Conservation (phyloP, 2,329 filamentous ascomycete species). For the Stagonosporopsis chrysanthemi region DNA sequence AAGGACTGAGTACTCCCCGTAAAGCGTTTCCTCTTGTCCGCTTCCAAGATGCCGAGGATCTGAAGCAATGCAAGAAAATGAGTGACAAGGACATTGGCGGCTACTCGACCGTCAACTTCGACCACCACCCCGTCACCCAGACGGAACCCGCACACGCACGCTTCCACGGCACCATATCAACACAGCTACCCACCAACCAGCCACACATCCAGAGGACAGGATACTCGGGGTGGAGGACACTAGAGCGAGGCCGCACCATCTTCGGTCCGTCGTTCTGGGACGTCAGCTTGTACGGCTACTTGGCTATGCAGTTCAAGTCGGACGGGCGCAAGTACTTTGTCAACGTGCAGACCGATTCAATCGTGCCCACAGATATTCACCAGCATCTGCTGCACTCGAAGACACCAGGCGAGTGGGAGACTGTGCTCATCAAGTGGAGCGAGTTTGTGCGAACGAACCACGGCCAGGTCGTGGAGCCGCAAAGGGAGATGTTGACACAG, state of each 20-base stretch:
- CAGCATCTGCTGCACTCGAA: constrained; percentile 87
- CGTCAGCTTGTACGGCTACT: constrained; percentile 85
- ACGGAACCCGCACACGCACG: constrained; percentile 71
- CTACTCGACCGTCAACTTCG: constrained; percentile 76
- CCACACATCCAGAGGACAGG: constrained; percentile 81
- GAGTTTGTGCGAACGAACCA: constrained; percentile 96
- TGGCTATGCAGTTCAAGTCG: constrained; percentile 86
- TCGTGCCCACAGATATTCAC: constrained; percentile 94
- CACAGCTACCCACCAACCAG: constrained; percentile 75
- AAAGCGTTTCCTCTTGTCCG: constrained; percentile 70
- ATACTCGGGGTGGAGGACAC: constrained; percentile 89
- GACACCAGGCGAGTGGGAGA: constrained; percentile 89
- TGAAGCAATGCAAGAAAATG: constrained; percentile 73
- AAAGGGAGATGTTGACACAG: constrained; percentile 85
- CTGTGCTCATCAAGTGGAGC: constrained; percentile 86
- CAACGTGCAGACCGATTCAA: constrained; percentile 92
- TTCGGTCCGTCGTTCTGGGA: constrained; percentile 89
- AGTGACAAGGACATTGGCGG: constrained; percentile 87
- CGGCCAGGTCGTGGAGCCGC: constrained; percentile 89
- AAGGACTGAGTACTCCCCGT: constrained; percentile 71
- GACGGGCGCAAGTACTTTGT: constrained; percentile 93
- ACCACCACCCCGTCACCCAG: constrained; percentile 62
- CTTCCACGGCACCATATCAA: constrained; percentile 90
- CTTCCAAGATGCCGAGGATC: constrained; percentile 62
- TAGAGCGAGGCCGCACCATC: constrained; percentile 76